These are phyloP conservation scores for Toxoplasma gondii DNA, from an alignment of 169 alveolate genomes.

Conservation along the genomic window DNA sequence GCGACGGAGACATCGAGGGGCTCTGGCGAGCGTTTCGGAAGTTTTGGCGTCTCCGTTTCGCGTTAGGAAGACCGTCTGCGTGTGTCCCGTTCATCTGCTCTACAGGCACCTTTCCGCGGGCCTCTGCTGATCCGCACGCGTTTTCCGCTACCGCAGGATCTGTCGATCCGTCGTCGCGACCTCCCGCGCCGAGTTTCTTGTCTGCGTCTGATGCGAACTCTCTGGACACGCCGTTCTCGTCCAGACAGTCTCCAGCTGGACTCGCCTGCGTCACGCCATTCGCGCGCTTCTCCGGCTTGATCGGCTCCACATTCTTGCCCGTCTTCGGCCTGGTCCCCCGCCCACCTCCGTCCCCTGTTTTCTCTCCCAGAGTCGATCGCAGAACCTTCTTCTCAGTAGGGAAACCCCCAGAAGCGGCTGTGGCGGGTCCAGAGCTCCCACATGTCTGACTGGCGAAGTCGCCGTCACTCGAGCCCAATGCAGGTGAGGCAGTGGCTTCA, in stretches of 20 bases:
- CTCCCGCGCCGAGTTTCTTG: not conserved
- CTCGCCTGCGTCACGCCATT: not conserved
- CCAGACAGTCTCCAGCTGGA: not conserved
- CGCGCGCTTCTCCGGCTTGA: not conserved
- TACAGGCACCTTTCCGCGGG: not conserved
- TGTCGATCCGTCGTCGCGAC: not conserved
- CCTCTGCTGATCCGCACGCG: not conserved
- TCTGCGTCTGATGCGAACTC: not conserved
- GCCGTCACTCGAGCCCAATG: too few species aligned
- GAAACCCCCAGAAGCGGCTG: not conserved
- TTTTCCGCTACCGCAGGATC: not conserved
- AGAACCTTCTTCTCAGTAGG: not conserved
- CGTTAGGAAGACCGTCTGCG: not conserved
- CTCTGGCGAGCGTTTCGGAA: not conserved
- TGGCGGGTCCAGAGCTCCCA: too few species aligned
- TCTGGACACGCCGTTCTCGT: not conserved
- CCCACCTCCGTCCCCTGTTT: not conserved
- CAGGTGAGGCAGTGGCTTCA: not conserved
- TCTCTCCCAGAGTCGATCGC: not conserved
- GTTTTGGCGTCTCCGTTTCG: not conserved
- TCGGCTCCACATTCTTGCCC: not conserved
- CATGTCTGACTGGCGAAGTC: too few species aligned
- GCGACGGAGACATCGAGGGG: not conserved
- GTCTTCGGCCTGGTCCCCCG: not conserved
- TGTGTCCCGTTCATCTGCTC: not conserved